A percentile compares a stretch with the other conserved stretches of the same genome.
Evolutionary conservation across 1,284 basidiomycete species (phyloP).

Genomic region (Ustilago tritici): DNA sequence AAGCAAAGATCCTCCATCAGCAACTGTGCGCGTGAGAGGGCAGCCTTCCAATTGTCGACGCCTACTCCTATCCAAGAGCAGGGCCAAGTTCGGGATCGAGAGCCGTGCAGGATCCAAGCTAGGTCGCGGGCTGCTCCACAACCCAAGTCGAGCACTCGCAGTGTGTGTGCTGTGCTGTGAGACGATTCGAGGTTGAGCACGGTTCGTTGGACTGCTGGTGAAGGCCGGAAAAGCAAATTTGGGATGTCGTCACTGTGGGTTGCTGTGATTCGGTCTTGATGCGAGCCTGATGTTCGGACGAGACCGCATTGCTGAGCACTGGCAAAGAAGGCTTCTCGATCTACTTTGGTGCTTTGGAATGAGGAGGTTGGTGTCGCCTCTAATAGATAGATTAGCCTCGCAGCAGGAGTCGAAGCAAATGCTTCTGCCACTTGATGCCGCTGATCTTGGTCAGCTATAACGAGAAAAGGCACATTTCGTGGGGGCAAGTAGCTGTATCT

Average conservation of each 20-base stretch:
- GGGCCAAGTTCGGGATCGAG: slow-evolving; percentile 14
- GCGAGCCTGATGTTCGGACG: slow-evolving; percentile 12
- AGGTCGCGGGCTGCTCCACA: slow-evolving; percentile 46
- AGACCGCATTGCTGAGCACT: slow-evolving; percentile 8
- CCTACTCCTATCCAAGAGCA: slow-evolving; percentile 33
- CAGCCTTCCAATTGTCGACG: slow-evolving; percentile 51
- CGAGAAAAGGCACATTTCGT: slow-evolving; percentile 28
- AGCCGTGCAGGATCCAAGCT: slow-evolving; percentile 45
- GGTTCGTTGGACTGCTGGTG: slow-evolving; percentile 26
- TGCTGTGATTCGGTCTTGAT: slow-evolving; percentile 9
- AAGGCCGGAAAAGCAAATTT: slow-evolving; percentile 36
- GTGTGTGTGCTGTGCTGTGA: neutral
- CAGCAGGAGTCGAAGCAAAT: slow-evolving; percentile 17
- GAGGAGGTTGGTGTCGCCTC: neutral
- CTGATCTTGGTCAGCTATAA: slow-evolving; percentile 22
- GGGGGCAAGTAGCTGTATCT: slow-evolving; percentile 50
- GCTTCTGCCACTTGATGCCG: slow-evolving; percentile 18
- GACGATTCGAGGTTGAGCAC: slow-evolving; percentile 14
- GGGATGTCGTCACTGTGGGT: slow-evolving; percentile 21
- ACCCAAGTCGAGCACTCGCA: slow-evolving; percentile 38
- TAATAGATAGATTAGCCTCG: slow-evolving; percentile 20
- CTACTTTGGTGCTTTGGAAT: neutral
- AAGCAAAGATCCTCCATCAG: slow-evolving; percentile 41
- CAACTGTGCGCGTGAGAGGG: slow-evolving; percentile 26
- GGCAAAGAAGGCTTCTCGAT: slow-evolving; percentile 6